A percentile compares a stretch with the other conserved stretches of the same genome.
Conservation (phyloP, 148 eudicot genomes). For the Selenicereus undatus region DNA sequence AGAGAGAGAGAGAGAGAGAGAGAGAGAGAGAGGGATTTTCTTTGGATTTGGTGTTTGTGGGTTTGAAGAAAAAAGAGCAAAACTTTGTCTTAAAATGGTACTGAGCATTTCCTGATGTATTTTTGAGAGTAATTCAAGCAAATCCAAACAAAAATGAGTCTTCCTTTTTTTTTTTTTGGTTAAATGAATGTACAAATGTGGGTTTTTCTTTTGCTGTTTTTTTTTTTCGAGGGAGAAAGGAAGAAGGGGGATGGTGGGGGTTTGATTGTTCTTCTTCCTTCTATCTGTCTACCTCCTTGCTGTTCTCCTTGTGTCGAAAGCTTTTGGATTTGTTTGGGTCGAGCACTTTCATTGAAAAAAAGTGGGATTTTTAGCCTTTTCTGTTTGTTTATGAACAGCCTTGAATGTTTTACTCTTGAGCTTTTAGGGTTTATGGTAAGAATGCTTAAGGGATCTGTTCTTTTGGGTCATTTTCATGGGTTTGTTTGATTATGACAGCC, state of each 20-base stretch:
- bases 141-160: background rate
- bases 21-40: background rate
- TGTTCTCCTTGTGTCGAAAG: background rate
- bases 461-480: background rate
- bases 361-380: background rate
- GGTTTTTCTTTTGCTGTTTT: background rate
- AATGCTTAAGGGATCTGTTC: background rate
- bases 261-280: background rate
- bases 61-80: slow-evolving; percentile 1
- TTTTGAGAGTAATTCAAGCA: slow-evolving; percentile 9
- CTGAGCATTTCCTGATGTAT: slow-evolving; percentile 19
- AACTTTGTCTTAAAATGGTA: slow-evolving; percentile 22
- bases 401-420: background rate
- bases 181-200: background rate
- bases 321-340: background rate
- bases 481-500: background rate
- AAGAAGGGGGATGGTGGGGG: background rate
- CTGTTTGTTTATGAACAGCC: background rate
- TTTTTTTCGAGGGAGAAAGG: too few relatives aligned
- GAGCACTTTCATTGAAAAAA: background rate
- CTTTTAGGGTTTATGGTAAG: background rate
- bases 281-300: background rate
- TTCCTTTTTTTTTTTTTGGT: background rate
- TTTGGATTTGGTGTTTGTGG: slow-evolving; percentile 1
- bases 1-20: background rate